phyloP scores from a whole-genome alignment of 2,329 filamentous ascomycete genomes.

The Macrophomina pseudophaseolina region DNA sequence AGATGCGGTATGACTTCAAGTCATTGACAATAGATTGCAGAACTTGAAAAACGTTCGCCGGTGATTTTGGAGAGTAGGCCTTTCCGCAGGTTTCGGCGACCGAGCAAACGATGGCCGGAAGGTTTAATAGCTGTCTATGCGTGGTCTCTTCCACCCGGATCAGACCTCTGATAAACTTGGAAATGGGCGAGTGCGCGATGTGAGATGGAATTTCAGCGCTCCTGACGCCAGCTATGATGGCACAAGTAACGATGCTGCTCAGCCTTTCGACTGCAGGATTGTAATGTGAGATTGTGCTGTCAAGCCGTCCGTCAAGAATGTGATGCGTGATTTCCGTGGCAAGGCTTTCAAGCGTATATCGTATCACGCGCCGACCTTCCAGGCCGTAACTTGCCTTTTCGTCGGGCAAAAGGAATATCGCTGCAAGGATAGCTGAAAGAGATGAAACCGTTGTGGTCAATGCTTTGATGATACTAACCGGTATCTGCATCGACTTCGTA shows the following conservation, averaged over 20 bases:
- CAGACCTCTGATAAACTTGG: background rate
- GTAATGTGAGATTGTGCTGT: background rate
- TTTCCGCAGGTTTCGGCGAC: constrained; percentile 17
- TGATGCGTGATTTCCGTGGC: background rate
- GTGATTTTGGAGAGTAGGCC: background rate
- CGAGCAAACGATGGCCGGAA: constrained; percentile 15
- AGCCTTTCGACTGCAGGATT: constrained; percentile 6
- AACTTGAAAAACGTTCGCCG: constrained; percentile 4
- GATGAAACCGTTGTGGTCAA: constrained; percentile 17
- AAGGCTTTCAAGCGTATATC: background rate
- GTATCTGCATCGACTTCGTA: constrained; percentile 36
- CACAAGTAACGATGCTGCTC: constrained; percentile 12
- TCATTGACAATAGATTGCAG: background rate
- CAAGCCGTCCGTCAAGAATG: background rate
- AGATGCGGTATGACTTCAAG: constrained; percentile 29
- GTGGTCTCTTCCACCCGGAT: background rate
- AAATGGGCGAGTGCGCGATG: background rate
- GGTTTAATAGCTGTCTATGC: background rate
- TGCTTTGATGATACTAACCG: constrained; percentile 40
- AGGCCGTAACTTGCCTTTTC: constrained; percentile 35
- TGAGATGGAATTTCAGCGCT: background rate
- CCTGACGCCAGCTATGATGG: background rate
- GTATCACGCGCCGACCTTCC: constrained; percentile 30
- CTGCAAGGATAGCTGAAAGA: constrained; percentile 9
- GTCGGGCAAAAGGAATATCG: constrained; percentile 31